phyloP scores from a whole-genome alignment of 2,329 filamentous ascomycete species.

The Talaromyces sp. region DNA sequence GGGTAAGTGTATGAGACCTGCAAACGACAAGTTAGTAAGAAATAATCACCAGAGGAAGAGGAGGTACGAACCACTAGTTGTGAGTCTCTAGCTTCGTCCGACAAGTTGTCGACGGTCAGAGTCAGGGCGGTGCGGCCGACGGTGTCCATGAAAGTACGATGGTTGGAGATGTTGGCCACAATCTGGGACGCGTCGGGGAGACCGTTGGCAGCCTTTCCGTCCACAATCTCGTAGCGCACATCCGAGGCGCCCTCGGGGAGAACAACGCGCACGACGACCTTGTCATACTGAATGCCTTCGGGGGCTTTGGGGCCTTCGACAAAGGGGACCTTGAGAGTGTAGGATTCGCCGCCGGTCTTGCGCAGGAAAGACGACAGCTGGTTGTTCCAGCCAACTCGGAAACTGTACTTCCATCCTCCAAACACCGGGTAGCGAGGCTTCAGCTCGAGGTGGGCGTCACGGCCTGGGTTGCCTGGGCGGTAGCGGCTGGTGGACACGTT shows the following conservation, averaged over 20 bases:
- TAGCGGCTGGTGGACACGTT: constrained; percentile 94
- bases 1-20: constrained; percentile 80
- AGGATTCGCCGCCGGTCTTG: constrained; percentile 58
- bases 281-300: constrained; percentile 82
- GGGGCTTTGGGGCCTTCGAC: constrained; percentile 81
- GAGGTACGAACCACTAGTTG: constrained; percentile 60
- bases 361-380: constrained; percentile 73
- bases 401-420: constrained; percentile 96
- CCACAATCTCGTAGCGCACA: constrained; percentile 61
- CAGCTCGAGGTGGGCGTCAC: constrained; percentile 79
- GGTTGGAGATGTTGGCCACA: constrained; percentile 55
- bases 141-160: constrained; percentile 92
- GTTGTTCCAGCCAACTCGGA: constrained; percentile 93
- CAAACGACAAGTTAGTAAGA: constrained; percentile 1
- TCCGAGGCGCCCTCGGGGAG: constrained; percentile 82
- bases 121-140: constrained; percentile 77
- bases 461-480: constrained; percentile 60
- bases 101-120: constrained; percentile 77
- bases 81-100: constrained; percentile 82
- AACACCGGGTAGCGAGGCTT: constrained; percentile 96
- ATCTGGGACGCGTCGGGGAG: constrained; percentile 58
- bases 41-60: constrained; percentile 1
- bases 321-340: constrained; percentile 85
- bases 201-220: constrained; percentile 60
- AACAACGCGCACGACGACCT: constrained; percentile 73